Conservation (phyloP, 768 basidiomycete species). For the Amylocystis lapponica region DNA sequence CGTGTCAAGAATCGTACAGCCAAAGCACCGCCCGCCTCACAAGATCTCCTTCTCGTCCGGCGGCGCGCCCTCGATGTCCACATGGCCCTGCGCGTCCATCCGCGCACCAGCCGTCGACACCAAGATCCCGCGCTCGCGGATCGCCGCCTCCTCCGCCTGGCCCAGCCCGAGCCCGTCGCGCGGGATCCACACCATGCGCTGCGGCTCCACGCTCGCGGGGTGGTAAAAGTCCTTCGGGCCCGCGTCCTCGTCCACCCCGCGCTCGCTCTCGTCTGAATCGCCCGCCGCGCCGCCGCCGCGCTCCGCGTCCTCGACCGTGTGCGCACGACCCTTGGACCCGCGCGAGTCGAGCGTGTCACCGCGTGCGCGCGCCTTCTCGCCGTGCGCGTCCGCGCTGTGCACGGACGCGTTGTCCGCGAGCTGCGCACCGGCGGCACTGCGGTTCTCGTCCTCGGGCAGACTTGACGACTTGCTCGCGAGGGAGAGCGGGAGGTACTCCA, state of each 20-base stretch:
- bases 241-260: slow-evolving; percentile 19
- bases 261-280: slow-evolving; percentile 1
- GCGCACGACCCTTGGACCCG: not conserved
- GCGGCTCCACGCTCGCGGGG: slow-evolving; percentile 70
- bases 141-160: slow-evolving; percentile 56
- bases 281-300: not conserved
- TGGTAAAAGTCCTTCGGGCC: slow-evolving; percentile 73
- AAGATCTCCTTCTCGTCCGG: slow-evolving; percentile 24
- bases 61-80: slow-evolving; percentile 44
- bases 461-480: slow-evolving; percentile 65
- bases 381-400: slow-evolving; percentile 2
- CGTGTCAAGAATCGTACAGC: too few species aligned
- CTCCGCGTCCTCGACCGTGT: not conserved
- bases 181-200: slow-evolving; percentile 83
- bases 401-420: slow-evolving; percentile 12
- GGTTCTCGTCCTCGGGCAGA: slow-evolving; percentile 12
- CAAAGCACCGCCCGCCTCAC: too few species aligned
- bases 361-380: not conserved
- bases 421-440: slow-evolving; percentile 13
- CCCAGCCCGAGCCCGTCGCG: slow-evolving; percentile 62
- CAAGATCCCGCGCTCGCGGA: slow-evolving; percentile 45
- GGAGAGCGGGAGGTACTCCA: slow-evolving; percentile 69
- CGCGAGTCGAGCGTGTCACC: not conserved
- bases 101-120: slow-evolving; percentile 42
- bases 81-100: slow-evolving; percentile 59